These are phyloP conservation scores for Phytophthora multivora DNA, from an alignment of 352 stramenopile species.

Conservation along the genomic window DNA sequence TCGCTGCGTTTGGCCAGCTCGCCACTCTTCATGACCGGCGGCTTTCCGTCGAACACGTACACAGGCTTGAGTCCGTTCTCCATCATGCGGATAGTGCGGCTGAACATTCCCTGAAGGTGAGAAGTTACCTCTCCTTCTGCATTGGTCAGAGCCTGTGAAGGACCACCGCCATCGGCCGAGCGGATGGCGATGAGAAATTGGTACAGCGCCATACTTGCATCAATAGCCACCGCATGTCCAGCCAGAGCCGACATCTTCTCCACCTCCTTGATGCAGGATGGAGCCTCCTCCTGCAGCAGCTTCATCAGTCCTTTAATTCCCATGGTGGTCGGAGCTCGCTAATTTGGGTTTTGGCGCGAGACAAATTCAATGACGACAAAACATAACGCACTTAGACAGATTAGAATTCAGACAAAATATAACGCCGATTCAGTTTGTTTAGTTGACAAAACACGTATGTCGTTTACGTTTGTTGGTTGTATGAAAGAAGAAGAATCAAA, in stretches of 20 bases:
- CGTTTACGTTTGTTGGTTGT: too few species aligned
- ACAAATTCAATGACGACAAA: neutral
- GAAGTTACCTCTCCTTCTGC: constrained; percentile 96
- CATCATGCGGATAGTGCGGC: constrained; percentile 98
- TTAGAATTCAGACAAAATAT: neutral
- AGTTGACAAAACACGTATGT: too few species aligned
- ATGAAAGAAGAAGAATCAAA: too few species aligned
- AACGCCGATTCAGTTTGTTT: neutral
- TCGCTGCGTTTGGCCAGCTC: constrained; percentile 96
- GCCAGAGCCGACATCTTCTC: constrained; percentile 94
- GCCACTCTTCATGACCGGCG: constrained; percentile 96
- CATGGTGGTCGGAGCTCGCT: constrained; percentile 66
- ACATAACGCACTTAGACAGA: neutral
- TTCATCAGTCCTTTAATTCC: constrained; percentile 99
- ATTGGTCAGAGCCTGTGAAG: constrained; percentile 96
- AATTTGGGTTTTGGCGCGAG: constrained; percentile 7
- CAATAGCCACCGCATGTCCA: constrained; percentile 97
- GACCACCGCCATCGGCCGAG: constrained; percentile 83
- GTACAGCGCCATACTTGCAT: constrained; percentile 99
- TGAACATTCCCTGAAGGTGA: constrained; percentile 97
- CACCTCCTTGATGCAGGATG: constrained; percentile 95
- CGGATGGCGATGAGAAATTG: constrained; percentile 96
- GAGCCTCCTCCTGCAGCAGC: constrained; percentile 97
- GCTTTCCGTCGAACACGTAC: constrained; percentile 99
- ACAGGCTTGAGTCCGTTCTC: constrained; percentile 97